These are phyloP conservation scores for Ilyonectria sp. DNA, from an alignment of 2,329 filamentous ascomycete genomes.

Conservation along the genomic window DNA sequence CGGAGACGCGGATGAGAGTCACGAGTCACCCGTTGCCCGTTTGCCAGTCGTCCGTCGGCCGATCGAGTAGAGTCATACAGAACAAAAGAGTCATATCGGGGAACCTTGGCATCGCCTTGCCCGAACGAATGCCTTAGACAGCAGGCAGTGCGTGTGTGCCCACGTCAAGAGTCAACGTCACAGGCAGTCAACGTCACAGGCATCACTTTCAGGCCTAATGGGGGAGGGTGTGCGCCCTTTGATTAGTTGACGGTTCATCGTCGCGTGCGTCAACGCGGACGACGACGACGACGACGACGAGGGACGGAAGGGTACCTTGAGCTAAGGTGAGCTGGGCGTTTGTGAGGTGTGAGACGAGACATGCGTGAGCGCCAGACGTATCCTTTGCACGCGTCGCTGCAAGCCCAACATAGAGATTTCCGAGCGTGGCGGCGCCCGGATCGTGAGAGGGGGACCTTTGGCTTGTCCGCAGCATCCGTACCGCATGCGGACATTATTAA, in stretches of 20 bases:
- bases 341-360: slow-evolving; percentile 1
- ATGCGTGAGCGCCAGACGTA: slow-evolving; percentile 4
- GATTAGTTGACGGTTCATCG: slow-evolving; percentile 9
- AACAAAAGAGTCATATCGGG: slow-evolving; percentile 11
- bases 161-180: slow-evolving; percentile 44
- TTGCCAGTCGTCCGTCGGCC: background rate
- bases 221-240: slow-evolving; percentile 14
- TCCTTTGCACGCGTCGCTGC: slow-evolving; percentile 16
- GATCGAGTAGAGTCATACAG: slow-evolving; percentile 9
- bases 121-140: slow-evolving; percentile 11
- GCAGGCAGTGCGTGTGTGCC: slow-evolving; percentile 40
- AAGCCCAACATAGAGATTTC: slow-evolving; percentile 16
- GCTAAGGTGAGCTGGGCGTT: background rate
- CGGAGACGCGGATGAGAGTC: slow-evolving; percentile 1
- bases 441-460: slow-evolving; percentile 20
- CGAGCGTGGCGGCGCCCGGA: slow-evolving; percentile 13
- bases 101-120: slow-evolving; percentile 14
- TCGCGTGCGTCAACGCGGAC: slow-evolving; percentile 15
- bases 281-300: slow-evolving; percentile 1
- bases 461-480: background rate
- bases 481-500: background rate
- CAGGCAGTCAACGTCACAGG: slow-evolving; percentile 38
- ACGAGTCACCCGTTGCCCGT: background rate
- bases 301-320: background rate
- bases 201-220: slow-evolving; percentile 12